Evolutionary conservation across 352 stramenopile genomes (phyloP).

Genomic region (Phytopythium kandeliae): DNA sequence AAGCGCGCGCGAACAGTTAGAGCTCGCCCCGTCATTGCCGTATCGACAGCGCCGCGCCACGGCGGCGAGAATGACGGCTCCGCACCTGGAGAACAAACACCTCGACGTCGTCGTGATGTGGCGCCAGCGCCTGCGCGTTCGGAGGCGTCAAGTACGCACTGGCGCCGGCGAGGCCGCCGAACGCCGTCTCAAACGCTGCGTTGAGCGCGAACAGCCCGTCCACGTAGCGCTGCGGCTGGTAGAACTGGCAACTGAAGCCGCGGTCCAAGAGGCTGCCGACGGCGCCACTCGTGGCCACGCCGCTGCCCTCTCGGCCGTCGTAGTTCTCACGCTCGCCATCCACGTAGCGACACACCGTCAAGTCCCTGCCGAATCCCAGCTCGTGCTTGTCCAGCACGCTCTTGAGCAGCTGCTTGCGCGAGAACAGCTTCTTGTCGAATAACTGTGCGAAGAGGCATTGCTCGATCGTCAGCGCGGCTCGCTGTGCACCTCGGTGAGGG

Average conservation of each 20-base stretch:
- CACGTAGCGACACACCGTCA: conserved; percentile 77
- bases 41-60: not conserved
- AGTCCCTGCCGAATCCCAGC: conserved; percentile 54
- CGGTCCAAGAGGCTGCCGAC: conserved; percentile 55
- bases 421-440: conserved; percentile 61
- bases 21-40: not conserved
- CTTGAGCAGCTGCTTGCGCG: conserved; percentile 58
- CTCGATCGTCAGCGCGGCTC: not conserved
- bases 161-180: conserved; percentile 67
- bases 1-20: too few species aligned
- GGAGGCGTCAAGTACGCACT: conserved; percentile 81
- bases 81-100: conserved; percentile 70
- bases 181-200: conserved; percentile 70
- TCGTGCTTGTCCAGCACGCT: conserved; percentile 41
- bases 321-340: conserved; percentile 65
- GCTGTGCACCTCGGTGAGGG: too few species aligned
- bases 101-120: conserved; percentile 83
- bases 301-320: conserved; percentile 43
- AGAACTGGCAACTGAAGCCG: conserved; percentile 86
- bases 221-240: conserved; percentile 81
- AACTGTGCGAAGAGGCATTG: conserved; percentile 12
- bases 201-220: conserved; percentile 73
- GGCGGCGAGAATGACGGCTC: not conserved
- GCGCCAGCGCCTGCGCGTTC: conserved; percentile 73
- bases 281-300: conserved; percentile 41